Percentiles rank a stretch among this genome's conserved stretches.
These are phyloP conservation scores for Areca catechu DNA, from an alignment of 176 grass and related monocot genomes.

Conservation along the genomic window DNA sequence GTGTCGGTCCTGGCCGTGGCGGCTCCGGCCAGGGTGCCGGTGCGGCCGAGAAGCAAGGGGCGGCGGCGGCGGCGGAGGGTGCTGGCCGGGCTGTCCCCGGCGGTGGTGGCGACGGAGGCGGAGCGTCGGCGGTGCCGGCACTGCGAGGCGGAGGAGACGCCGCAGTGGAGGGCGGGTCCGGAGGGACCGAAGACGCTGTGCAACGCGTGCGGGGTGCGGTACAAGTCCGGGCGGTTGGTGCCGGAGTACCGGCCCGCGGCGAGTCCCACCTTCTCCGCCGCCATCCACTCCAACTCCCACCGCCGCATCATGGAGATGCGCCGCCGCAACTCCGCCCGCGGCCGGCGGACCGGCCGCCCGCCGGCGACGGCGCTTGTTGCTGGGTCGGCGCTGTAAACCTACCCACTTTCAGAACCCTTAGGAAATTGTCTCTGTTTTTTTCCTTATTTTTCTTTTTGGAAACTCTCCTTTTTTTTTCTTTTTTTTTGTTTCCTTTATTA, in stretches of 20 bases:
- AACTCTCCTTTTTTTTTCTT: neutral
- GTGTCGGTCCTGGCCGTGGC: neutral
- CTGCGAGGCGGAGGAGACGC: conserved; percentile 57
- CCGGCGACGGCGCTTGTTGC: neutral
- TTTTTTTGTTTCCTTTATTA: neutral
- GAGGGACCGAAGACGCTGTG: conserved; percentile 66
- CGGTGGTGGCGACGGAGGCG: neutral
- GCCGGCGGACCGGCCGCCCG: neutral
- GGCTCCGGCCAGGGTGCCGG: neutral
- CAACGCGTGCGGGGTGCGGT: conserved; percentile 89
- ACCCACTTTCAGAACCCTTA: too few species aligned
- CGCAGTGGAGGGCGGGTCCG: conserved; percentile 76
- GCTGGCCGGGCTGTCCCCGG: neutral
- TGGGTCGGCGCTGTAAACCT: conserved; percentile 4
- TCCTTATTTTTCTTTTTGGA: neutral
- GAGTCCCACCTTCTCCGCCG: conserved; percentile 65
- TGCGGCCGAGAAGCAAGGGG: conserved; percentile 50
- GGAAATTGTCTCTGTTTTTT: neutral
- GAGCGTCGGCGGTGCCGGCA: conserved; percentile 46
- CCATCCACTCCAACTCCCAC: conserved; percentile 80
- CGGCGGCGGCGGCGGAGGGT: conserved; percentile 24
- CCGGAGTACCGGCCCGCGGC: conserved; percentile 80
- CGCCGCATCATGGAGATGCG: conserved; percentile 77
- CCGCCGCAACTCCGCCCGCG: neutral
- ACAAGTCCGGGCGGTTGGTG: conserved; percentile 58